Base-by-base conservation (phyloP, 108 stramenopile genomes). In the Heterococcus sp. region DNA sequence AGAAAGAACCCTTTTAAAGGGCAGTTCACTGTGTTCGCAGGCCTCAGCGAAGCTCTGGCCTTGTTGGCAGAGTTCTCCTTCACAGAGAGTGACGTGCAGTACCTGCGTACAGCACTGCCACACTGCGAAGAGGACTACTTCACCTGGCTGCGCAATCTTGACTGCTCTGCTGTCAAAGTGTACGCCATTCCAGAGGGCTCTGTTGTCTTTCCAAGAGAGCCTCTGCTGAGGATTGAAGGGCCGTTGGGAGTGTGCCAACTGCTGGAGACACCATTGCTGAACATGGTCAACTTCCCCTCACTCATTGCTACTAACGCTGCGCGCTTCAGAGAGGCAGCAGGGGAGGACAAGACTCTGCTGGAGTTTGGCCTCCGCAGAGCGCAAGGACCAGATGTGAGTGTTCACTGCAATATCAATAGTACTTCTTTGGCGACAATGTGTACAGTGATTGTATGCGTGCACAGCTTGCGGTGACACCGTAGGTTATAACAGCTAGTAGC, bases 1-100 rank as follows among this genome's bases (percentile, higher is more conserved):
- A 93, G 99, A 31, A 98, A 96, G 85, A 94, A 92, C 82, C 96
- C 96, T 0, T 98, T 98, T 76, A 76, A 90, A 33, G 97, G 97
- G 1, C 90, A 94, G 68, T 92, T 87, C 74, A 94, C 96, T 26
- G 88, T 99, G 26, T 96, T 98, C 75, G 94, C 92, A 69, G 99
- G 99, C 14, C 46, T 58, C 8, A 21, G 46, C 8, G 79, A 81
- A 65, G 38, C 38, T 38, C 30, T 81, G 28, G 46, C 79, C 2
- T 34, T 81, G 32, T 28, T 81, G 34, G 75, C 79, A 35, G 77
- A 89, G 68, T 98, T 95, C 77, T 78, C 75, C 0, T 96, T 99
- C 73, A 78, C 90, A 0, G 70, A 84, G 11, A 73, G 78, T 14
- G 96, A 99, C 73, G 89, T 99, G 71, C 82, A 66, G 8, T 99